Evolutionary conservation across 768 basidiomycete species (phyloP), one percentile per base, ranked within the genome.

Genomic region (Daedaleopsis sinensis): DNA sequence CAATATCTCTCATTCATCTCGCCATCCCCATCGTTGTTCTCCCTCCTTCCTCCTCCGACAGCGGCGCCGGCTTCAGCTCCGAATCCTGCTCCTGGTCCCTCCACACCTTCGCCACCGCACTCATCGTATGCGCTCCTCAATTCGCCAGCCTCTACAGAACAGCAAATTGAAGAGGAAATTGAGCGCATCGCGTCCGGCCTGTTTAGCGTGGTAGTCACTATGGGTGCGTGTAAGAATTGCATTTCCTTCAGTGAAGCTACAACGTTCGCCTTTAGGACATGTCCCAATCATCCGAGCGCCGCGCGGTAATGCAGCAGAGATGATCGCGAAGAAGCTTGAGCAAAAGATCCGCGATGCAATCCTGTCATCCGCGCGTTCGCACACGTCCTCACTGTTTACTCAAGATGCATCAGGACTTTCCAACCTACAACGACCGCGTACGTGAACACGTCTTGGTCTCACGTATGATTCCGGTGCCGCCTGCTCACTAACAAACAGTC

Each of bases 261-360:
- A 32, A 51, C 24, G 58, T 53, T 12, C 53, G 36, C 52, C 37
- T n/a, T 24, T 55, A 94, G 94, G 92, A 1, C 90, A 93, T 67
- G 90, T 96, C 21, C 97, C 97, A 11, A 91, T 95, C 71, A 98
- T 99, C 61, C 89, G 97, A 36, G 89, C 92, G 59, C 97, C 97
- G 21, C 80, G 90, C 73, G 96, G 96, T 1, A 98, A 98, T 74
- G 97, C 97, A 5, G 97, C 96, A 19, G 97, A 99, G 75, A 97
- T 98, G 96, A 88, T 98, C n/a, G 96, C 96, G 10, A 90, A 94
- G 77, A 97, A 93, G 73, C 81, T 99, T 12, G 97, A 99, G 69
- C 83, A 86, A 15, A 94, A 93, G 75, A 89, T 98, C 67, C 81
- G 96, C 52, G 96, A 98, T 70, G 86, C 89, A 65, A 75, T 95